A percentile compares a stretch with the other conserved stretches of the same genome.
Conservation (phyloP, 352 stramenopile species). For the Phytophthora citricola region DNA sequence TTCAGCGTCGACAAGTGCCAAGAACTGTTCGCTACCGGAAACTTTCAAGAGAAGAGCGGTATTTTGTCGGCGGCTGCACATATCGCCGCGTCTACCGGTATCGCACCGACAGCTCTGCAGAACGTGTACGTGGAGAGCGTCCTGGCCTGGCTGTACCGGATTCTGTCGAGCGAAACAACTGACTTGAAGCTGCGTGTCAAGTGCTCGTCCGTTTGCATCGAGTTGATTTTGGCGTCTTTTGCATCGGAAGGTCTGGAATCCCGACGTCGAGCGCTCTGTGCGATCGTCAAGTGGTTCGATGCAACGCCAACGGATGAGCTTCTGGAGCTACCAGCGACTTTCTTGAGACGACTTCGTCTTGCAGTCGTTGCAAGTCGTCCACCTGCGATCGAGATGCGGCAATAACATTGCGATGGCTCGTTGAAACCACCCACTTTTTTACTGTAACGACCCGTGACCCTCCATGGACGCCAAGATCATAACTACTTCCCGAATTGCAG, state of each 20-base stretch:
- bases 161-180: constrained; percentile 16
- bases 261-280: constrained; percentile 19
- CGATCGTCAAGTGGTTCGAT: constrained; percentile 37
- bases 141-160: constrained; percentile 29
- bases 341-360: constrained; percentile 39
- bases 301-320: constrained; percentile 10
- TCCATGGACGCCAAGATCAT: background rate
- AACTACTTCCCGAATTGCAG: background rate
- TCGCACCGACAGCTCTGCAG: too few relatives aligned
- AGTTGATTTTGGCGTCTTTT: constrained; percentile 29
- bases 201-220: constrained; percentile 23
- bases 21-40: constrained; percentile 19
- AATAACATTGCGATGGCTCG: background rate
- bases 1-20: constrained; percentile 33
- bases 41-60: constrained; percentile 9
- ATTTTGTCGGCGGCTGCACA: constrained; percentile 4
- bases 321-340: constrained; percentile 19
- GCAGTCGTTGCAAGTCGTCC: constrained; percentile 37
- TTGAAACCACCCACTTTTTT: background rate
- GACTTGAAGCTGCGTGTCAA: constrained; percentile 19
- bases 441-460: constrained; percentile 15
- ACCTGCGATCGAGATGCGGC: background rate
- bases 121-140: constrained; percentile 22
- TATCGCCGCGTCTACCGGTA: constrained; percentile 3
- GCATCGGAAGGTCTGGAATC: background rate